A percentile compares a stretch with the other conserved stretches of the same genome.
These are phyloP conservation scores for Calocybe cyanea DNA, from an alignment of 768 basidiomycete genomes.

Conservation along the genomic window DNA sequence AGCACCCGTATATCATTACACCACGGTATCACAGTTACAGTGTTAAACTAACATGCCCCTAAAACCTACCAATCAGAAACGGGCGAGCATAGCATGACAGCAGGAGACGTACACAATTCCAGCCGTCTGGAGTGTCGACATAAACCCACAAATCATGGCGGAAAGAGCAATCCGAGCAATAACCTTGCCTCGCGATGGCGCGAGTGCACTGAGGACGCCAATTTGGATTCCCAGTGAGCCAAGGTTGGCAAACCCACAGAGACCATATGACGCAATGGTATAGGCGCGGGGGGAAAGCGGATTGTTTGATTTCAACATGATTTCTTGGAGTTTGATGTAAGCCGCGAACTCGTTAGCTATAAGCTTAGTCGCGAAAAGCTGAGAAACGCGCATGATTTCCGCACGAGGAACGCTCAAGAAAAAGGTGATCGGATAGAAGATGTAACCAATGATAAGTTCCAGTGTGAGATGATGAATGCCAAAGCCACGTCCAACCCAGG, in stretches of 20 bases:
- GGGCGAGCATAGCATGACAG: conserved; percentile 1
- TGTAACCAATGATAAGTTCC: conserved; percentile 79
- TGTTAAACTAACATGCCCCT: conserved; percentile 21
- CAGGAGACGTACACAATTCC: conserved; percentile 24
- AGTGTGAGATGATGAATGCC: conserved; percentile 80
- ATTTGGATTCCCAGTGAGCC: conserved; percentile 82
- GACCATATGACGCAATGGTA: conserved; percentile 81
- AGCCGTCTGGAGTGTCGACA: conserved; percentile 32
- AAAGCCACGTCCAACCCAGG: conserved; percentile 86
- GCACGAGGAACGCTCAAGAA: conserved; percentile 71
- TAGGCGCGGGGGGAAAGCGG: conserved; percentile 71
- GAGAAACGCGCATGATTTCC: conserved; percentile 81
- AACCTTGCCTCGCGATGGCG: conserved; percentile 53
- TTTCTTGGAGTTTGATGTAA: conserved; percentile 55
- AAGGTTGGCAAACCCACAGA: conserved; percentile 90
- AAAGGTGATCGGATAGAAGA: conserved; percentile 87
- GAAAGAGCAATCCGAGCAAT: conserved; percentile 70
- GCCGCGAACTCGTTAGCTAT: conserved; percentile 86
- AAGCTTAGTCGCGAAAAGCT: conserved; percentile 82
- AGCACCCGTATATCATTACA: no score
- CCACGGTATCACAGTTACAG: not conserved
- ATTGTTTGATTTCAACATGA: conserved; percentile 33
- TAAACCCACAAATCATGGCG: conserved; percentile 32
- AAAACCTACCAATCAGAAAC: conserved; percentile 6
- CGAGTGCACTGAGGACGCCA: conserved; percentile 43